Evolutionary conservation across 176 grass and related monocot genomes (phyloP).

Genomic region (Themeda triandra): DNA sequence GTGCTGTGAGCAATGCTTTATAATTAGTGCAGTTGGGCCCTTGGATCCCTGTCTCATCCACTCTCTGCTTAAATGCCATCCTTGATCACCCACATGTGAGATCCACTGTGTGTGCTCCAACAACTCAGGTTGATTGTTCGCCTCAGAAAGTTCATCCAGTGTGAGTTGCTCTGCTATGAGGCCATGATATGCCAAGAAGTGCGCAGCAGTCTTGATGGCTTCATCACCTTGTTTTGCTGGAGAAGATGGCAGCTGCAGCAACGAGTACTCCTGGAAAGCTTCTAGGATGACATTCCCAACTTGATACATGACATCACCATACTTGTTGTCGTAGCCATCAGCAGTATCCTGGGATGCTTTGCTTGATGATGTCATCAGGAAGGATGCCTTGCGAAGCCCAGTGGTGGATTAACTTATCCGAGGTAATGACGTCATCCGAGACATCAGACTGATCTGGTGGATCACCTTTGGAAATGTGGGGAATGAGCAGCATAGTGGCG

Average conservation of each 20-base stretch:
- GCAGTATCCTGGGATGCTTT: background rate
- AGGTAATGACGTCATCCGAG: background rate
- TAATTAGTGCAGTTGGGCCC: too few species aligned
- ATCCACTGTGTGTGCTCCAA: background rate
- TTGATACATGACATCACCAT: background rate
- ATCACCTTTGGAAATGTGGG: background rate
- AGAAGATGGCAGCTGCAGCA: background rate
- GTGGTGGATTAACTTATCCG: background rate
- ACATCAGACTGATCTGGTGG: background rate
- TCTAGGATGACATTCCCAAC: conserved; percentile 14
- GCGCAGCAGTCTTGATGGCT: background rate
- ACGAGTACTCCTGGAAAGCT: background rate
- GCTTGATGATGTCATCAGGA: background rate
- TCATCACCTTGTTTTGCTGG: background rate
- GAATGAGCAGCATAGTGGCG: background rate
- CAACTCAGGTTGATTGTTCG: background rate
- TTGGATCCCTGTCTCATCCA: too few species aligned
- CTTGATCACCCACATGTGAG: too few species aligned
- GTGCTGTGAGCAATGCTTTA: too few species aligned
- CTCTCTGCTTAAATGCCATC: too few species aligned
- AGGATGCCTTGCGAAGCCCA: background rate
- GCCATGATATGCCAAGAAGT: background rate
- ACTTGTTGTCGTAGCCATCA: background rate
- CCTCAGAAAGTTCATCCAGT: background rate
- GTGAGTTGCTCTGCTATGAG: background rate